phyloP scores from a whole-genome alignment of 192 early-diverging fungal genomes.

The Phycomyces blakesleeanus region DNA sequence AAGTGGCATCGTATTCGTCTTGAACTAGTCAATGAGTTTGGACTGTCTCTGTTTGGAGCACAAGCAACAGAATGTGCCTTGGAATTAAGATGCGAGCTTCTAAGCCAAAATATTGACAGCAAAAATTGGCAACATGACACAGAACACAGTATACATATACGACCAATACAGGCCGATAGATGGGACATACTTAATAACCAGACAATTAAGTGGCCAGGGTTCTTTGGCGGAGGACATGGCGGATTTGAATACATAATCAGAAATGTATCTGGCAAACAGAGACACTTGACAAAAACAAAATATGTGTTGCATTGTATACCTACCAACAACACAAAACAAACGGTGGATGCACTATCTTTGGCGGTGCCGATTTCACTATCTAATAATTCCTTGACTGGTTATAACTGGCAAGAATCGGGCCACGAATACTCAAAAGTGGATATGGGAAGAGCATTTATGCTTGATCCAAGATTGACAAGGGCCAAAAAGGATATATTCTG shows the following conservation, averaged over 20 bases:
- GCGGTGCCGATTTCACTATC: background rate
- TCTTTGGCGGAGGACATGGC: background rate
- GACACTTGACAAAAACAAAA: background rate
- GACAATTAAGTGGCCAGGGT: background rate
- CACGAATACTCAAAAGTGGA: background rate
- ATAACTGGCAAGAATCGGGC: background rate
- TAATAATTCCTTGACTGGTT: background rate
- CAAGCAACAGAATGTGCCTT: background rate
- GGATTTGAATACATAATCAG: slow-evolving; percentile 10
- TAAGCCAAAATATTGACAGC: background rate
- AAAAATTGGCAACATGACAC: background rate
- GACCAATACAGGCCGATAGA: slow-evolving; percentile 6
- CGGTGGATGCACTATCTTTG: too few species aligned
- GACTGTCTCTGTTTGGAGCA: background rate
- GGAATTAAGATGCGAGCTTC: background rate
- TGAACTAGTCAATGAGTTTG: slow-evolving; percentile 18
- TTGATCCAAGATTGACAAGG: background rate
- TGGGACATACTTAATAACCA: background rate
- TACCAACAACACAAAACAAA: background rate
- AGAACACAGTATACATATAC: background rate
- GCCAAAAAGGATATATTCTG: background rate
- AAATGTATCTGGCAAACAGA: background rate
- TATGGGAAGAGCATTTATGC: background rate
- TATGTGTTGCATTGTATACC: background rate
- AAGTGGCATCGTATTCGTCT: slow-evolving; percentile 19